Evolutionary conservation across 2,329 filamentous ascomycete species (phyloP), one percentile per base, ranked within the genome.

Genomic region (Pyricularia pennisetigena): DNA sequence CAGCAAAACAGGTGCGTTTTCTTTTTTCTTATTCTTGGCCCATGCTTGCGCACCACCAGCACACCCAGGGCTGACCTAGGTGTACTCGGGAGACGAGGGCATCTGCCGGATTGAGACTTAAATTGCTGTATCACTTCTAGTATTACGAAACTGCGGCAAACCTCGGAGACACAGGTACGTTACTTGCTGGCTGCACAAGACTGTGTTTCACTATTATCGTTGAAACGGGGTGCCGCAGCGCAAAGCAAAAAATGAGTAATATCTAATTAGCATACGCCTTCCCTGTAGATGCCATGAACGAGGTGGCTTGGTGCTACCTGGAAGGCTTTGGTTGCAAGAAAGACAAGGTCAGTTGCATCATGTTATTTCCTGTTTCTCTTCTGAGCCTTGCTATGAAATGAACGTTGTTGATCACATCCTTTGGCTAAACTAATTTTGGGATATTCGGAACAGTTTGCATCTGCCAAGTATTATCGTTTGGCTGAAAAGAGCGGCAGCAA

Each of bases 131-230:
- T 10, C 14, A 49, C 64, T 57, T 2, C 32, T 41, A 97, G 85
- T 99, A 98, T 79, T 99, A 98, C 79, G 94, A 98, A 80, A 97
- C 94, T 10, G 95, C 95, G 30, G 95, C 95, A 70, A 98, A 99
- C 77, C 81, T 99, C 72, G 95, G 95, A 70, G 95, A 99, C 78
- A 92, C 92, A 63, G 87, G 87, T 88, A 79, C 75, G 85, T 78
- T 29, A 68, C 23, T 20, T 28, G 30, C 29, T 26, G 30, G n/a
- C 64, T 26, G 30, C 12, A 23, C 41, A 26, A 28, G 35, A 24
- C 3, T 14, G 4, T 6, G 29, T 16, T 28, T 24, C 57, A 24
- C 23, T 24, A 28, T 62, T 29, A 20, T 29, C 59, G 6, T 35
- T 62, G 23, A 26, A n/a, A 16, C 24, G 12, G 26, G 59, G 59